phyloP scores from a whole-genome alignment of 139 green algal species.

The Mesostigma viride region DNA sequence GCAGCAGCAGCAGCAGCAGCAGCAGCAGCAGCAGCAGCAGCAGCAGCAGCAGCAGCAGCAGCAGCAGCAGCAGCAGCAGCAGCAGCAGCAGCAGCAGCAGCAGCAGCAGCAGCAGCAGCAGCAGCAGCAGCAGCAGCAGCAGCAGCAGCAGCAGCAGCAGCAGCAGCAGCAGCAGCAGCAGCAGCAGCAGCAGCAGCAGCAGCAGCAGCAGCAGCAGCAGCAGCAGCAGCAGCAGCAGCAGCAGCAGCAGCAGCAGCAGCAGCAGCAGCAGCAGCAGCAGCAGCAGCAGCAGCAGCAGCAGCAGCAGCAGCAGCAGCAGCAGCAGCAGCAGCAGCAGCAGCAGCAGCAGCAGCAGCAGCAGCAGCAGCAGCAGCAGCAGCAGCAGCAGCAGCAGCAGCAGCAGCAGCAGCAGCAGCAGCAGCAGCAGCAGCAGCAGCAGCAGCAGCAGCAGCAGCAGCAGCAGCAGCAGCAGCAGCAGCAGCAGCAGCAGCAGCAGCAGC shows the following conservation, averaged over 20 bases:
- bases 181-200: not conserved
- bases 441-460: not conserved
- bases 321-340: not conserved
- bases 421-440: not conserved
- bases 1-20: not conserved
- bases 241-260: not conserved
- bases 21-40: not conserved
- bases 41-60: not conserved
- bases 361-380: not conserved
- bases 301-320: not conserved
- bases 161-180: not conserved
- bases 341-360: not conserved
- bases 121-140: not conserved
- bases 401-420: not conserved
- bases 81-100: not conserved
- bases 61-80: not conserved
- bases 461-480: not conserved
- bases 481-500: not conserved
- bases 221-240: not conserved
- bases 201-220: not conserved
- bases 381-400: not conserved
- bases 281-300: not conserved
- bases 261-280: not conserved
- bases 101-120: not conserved
- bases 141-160: not conserved